These are phyloP conservation scores for Tetrahymena elliotti DNA, from an alignment of 73 alveolate genomes.

Conservation along the genomic window DNA sequence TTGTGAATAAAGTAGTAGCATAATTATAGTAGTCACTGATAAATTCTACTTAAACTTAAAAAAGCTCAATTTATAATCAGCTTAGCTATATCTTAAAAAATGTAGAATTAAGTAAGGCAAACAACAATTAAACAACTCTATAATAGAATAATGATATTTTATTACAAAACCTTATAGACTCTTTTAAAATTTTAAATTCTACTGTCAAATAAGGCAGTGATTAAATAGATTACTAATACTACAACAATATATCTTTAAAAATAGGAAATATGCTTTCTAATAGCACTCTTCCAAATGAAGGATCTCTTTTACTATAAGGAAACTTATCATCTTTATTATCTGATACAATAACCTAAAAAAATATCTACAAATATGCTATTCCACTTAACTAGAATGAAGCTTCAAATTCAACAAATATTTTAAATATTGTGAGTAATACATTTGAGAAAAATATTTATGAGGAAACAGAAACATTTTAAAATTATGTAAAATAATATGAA, in stretches of 20 bases:
- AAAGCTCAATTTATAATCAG: background rate
- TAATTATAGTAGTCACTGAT: background rate
- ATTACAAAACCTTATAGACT: background rate
- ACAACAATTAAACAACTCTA: background rate
- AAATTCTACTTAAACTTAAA: background rate
- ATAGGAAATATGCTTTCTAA: background rate
- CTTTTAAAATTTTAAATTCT: background rate
- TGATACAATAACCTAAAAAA: background rate
- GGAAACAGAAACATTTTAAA: background rate
- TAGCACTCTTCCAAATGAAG: background rate
- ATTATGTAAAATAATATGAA: background rate
- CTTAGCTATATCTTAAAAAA: background rate
- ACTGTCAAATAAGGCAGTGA: background rate
- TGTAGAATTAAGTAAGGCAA: background rate
- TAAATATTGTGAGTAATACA: background rate
- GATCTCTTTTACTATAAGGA: background rate
- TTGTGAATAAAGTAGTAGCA: background rate
- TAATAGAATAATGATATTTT: background rate
- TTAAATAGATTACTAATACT: background rate
- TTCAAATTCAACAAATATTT: background rate
- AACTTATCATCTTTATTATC: background rate
- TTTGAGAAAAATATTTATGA: background rate
- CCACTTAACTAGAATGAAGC: background rate
- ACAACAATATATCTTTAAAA: background rate
- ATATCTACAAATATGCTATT: background rate